Base-by-base conservation (phyloP, 2,329 filamentous ascomycete genomes). In the Fusarium pseudocircinatum region DNA sequence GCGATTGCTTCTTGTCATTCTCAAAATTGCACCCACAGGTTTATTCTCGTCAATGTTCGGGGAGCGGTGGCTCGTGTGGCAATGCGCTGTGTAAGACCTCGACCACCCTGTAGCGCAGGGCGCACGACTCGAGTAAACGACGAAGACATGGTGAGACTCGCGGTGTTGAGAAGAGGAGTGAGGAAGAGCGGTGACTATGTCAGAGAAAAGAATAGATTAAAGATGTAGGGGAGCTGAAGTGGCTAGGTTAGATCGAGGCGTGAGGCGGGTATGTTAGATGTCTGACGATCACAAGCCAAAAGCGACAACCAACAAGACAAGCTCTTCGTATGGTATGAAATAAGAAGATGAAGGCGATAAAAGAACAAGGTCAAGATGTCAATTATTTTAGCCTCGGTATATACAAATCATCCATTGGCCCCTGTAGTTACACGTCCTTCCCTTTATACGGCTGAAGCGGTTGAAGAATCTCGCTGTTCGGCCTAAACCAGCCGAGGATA, bases 71-170 rank as follows among this genome's bases (percentile, higher is more conserved):
- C 70, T 61, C 63, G 62, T 54, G 71, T 61, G 46, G 72, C 56
- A 36, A 79, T 72, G 53, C 79, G 76, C 70, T 79, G 78, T 58
- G 78, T 77, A 54, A 83, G 78, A 57, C 76, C 78, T 68, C 83
- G 81, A 74, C 86, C 83, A 77, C 83, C 84, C 71, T 85, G 84
- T 69, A 89, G 77, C 37, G 84, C 86, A 67, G 88, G 88, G 73
- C 87, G 84, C 71, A 90, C 75, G 32, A 83, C 83, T 80, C 87
- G 83, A 62, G 85, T 82, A 64, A 89, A 81, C 32, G 86, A 87
- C 64, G 85, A 87, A 82, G 81, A 81, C 78, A 79, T 81, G 36
- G 57, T 67, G 57, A 52, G 30, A n/a, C 50, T 63, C 26, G 26
- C 24, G 24, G 30, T 34, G 37, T 49, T 46, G 56, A 40, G 7